Percentiles rank a stretch among this genome's conserved stretches.
These are phyloP conservation scores for Aureobasidium pullulans DNA, from an alignment of 2,329 filamentous ascomycete species.

Conservation along the genomic window DNA sequence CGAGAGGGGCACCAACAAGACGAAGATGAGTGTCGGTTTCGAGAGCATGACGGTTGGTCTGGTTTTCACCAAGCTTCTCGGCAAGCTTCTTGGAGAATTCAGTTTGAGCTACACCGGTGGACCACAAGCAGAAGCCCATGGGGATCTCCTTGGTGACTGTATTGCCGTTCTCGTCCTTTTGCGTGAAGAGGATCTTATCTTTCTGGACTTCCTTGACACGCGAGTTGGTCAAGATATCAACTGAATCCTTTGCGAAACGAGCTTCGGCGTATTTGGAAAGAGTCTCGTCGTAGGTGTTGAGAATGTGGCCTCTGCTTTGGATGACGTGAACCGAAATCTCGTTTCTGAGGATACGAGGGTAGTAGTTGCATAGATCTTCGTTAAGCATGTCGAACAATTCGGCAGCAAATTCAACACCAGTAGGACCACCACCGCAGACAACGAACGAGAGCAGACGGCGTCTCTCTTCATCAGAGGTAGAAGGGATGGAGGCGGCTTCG, in stretches of 20 bases:
- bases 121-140: conserved; percentile 96
- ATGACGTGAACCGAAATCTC: conserved; percentile 97
- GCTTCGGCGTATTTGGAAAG: conserved; percentile 88
- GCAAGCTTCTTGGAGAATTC: conserved; percentile 71
- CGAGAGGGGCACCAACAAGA: conserved; percentile 77
- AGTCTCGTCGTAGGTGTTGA: conserved; percentile 97
- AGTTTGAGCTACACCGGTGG: conserved; percentile 84
- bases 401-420: conserved; percentile 94
- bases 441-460: conserved; percentile 87
- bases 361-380: conserved; percentile 77
- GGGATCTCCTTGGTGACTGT: conserved; percentile 85
- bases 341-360: conserved; percentile 85
- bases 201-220: conserved; percentile 80
- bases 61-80: conserved; percentile 60
- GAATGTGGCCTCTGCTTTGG: conserved; percentile 85
- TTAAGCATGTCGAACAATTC: conserved; percentile 95
- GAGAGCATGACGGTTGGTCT: conserved; percentile 84
- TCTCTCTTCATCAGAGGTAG: conserved; percentile 80
- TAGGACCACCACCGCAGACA: conserved; percentile 90
- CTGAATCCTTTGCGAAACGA: conserved; percentile 81
- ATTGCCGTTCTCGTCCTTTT: conserved; percentile 66
- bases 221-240: conserved; percentile 87
- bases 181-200: conserved; percentile 83
- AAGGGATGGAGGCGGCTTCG: conserved; percentile 86
- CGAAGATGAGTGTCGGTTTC: conserved; percentile 93